Evolutionary conservation across 176 grass and related monocot genomes (phyloP).

Genomic region (Triticum turgidum): DNA sequence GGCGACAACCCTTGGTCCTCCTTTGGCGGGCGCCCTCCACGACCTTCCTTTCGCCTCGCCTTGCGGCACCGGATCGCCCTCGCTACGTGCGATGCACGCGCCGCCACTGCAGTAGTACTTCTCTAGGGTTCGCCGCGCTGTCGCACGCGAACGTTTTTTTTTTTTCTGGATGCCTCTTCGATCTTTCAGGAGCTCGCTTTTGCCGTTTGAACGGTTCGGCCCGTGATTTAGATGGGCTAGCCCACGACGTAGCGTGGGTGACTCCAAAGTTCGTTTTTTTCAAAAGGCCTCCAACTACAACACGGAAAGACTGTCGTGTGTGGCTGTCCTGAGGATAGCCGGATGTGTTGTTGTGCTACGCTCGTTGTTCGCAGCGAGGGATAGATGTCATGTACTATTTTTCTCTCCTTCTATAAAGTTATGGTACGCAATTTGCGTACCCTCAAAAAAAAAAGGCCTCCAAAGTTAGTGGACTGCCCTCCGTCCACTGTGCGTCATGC

Average conservation of each 20-base stretch:
- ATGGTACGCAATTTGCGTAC: too few species aligned
- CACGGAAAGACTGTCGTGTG: too few species aligned
- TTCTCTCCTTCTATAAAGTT: too few species aligned
- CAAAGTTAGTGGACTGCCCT: too few species aligned
- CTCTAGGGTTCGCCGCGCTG: neutral
- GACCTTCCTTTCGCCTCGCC: neutral
- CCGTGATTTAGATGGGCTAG: neutral
- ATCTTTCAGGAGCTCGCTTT: neutral
- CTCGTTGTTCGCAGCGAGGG: too few species aligned
- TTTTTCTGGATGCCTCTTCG: neutral
- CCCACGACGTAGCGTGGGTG: neutral
- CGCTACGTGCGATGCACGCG: neutral
- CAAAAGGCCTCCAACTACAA: too few species aligned
- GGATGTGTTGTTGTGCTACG: too few species aligned
- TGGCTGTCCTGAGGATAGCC: too few species aligned
- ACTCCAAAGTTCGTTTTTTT: too few species aligned
- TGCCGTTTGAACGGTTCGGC: neutral
- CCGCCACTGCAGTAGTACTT: neutral
- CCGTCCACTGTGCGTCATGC: too few species aligned
- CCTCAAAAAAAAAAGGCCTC: too few species aligned
- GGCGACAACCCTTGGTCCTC: neutral
- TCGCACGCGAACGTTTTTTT: neutral
- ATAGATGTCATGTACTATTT: too few species aligned
- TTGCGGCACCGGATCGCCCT: neutral
- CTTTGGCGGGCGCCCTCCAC: neutral